Evolutionary conservation across 2,329 filamentous ascomycete species (phyloP).

Genomic region (Corynespora cassiicola): DNA sequence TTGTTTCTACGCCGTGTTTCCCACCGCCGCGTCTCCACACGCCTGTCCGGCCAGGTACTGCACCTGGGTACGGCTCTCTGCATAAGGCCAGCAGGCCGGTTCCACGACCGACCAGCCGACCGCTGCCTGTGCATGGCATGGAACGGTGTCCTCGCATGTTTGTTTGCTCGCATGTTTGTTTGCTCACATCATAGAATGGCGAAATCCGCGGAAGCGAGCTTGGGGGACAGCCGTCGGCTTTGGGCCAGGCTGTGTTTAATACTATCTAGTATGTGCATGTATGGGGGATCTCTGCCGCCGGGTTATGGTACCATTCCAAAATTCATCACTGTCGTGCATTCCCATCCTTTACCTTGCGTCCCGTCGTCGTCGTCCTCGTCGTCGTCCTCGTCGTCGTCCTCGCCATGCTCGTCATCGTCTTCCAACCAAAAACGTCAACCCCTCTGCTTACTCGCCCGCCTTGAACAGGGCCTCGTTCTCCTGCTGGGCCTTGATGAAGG

Average conservation of each 20-base stretch:
- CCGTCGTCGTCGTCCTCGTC: constrained; percentile 7
- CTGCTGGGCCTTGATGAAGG: constrained; percentile 95
- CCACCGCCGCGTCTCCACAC: no score
- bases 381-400: background rate
- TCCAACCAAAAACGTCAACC: background rate
- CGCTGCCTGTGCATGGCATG: no score
- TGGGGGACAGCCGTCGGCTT: constrained; percentile 13
- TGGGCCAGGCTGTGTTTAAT: constrained; percentile 32
- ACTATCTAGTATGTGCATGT: constrained; percentile 47
- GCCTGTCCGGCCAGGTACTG: no score
- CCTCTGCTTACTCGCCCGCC: constrained; percentile 51
- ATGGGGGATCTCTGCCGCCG: constrained; percentile 35
- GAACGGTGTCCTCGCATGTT: no score
- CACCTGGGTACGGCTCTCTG: no score
- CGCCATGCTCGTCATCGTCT: background rate
- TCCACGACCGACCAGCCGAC: no score
- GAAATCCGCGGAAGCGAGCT: no score
- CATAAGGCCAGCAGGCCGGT: no score
- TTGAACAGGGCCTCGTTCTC: constrained; percentile 90
- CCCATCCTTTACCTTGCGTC: constrained; percentile 19
- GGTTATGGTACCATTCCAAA: constrained; percentile 36
- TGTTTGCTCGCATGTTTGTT: no score
- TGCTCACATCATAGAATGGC: no score
- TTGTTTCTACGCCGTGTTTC: no score
- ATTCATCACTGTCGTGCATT: constrained; percentile 34